Evolutionary conservation across 805 yeast species (phyloP), one percentile per base, ranked within the genome.

Genomic region (Teunomyces tritomae): DNA sequence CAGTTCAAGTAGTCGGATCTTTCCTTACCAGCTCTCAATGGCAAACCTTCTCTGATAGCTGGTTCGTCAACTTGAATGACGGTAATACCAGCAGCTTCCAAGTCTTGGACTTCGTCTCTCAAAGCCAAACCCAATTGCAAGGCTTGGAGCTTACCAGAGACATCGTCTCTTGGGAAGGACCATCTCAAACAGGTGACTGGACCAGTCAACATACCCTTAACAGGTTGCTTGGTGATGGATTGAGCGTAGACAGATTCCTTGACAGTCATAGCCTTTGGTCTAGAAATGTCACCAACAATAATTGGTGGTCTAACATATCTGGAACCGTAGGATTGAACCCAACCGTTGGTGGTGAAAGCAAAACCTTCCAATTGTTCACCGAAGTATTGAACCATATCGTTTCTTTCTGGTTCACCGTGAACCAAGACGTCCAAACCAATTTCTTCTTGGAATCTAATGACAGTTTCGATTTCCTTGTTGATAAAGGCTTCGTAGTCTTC

Each of bases 331-430:
- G 99, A 94, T 83, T 94, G 99, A 66, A 94, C 99, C 99, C 99
- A 94, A 77, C 99, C 99, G 83, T 89, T 89, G 63, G 87, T 80
- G 77, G 99, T 94, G 85, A 94, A 94, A 62, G 96, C 96, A 73
- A 87, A 94, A 77, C 99, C 99, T 70, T 88, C 87, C 73, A 94
- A 82, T 82, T 89, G 90, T 82, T 94, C 99, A 82, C 99, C 99
- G 61, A 94, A 94, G 86, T 92, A 94, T 83, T 94, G 99, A 67
- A 94, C 99, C 99, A 94, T 94, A 81, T 94, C 99, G 81, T 94
- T 94, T 85, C 99, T 88, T 85, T 94, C 99, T 76, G 99, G 99
- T 82, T 94, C 99, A 82, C 99, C 99, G 78, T 94, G 99, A 59
- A 94, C 99, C 63, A 92, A 81, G 64, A 94, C 98, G 71, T 94